phyloP scores from a whole-genome alignment of 1,139 yeast species.

The Torulaspora pretoriensis region DNA sequence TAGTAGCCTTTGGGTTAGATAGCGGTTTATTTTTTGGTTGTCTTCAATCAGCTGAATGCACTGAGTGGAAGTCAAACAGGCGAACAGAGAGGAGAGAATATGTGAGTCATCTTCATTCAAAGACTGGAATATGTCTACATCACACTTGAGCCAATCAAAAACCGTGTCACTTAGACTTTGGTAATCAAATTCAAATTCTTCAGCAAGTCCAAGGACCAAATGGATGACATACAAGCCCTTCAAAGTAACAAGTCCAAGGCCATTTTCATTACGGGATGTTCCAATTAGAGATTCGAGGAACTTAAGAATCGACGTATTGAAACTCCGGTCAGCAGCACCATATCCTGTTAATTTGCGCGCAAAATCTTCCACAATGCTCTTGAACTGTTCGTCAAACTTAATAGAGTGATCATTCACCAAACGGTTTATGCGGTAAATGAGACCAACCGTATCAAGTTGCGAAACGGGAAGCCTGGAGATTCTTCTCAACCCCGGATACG shows the following conservation, averaged over 20 bases:
- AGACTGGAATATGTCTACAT: constrained; percentile 1
- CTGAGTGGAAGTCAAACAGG: not conserved
- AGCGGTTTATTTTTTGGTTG: constrained; percentile 1
- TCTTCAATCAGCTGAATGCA: constrained; percentile 4
- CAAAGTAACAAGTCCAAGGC: not conserved
- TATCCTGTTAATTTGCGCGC: constrained; percentile 16
- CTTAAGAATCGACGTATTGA: constrained; percentile 8
- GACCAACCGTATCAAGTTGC: constrained; percentile 47
- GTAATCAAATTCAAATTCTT: constrained; percentile 9
- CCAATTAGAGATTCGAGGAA: constrained; percentile 9
- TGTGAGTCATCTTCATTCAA: constrained; percentile 1
- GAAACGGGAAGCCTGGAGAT: constrained; percentile 40
- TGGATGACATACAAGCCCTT: constrained; percentile 13
- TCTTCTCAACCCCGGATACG: constrained; percentile 22
- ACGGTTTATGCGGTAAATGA: constrained; percentile 40
- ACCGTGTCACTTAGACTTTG: constrained; percentile 12
- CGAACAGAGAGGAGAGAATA: constrained; percentile 3
- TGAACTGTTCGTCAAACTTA: constrained; percentile 15
- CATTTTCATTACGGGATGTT: not conserved
- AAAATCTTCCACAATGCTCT: constrained; percentile 9
- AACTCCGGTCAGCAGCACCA: constrained; percentile 8
- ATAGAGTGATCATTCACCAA: constrained; percentile 31
- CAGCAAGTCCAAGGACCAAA: constrained; percentile 12
- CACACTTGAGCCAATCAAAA: constrained; percentile 13
- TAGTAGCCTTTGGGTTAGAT: constrained; percentile 1